Percentiles rank a stretch among this genome's conserved stretches.
phyloP scores from a whole-genome alignment of 1,139 yeast genomes.

The Magnusiomyces paraingens region DNA sequence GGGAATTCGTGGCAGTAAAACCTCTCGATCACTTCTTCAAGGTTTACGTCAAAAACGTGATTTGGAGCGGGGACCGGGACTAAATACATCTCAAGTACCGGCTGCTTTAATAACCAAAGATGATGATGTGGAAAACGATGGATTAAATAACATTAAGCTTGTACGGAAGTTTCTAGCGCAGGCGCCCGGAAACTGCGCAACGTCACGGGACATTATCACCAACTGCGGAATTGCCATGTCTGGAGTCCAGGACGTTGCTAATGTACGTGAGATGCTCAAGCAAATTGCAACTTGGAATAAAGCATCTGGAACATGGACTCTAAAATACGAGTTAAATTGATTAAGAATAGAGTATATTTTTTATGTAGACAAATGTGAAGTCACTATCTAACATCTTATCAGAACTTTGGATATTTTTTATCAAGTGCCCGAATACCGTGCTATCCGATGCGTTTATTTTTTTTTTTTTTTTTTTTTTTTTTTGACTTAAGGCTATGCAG shows the following conservation, averaged over 20 bases:
- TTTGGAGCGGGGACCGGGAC: conserved; percentile 20
- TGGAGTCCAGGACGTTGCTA: conserved; percentile 52
- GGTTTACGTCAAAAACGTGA: conserved; percentile 26
- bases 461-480: too few relatives aligned
- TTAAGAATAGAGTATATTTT: neutral
- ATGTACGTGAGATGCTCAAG: conserved; percentile 60
- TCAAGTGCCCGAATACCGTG: too few relatives aligned
- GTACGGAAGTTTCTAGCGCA: conserved; percentile 31
- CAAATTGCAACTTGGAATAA: conserved; percentile 67
- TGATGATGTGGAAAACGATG: too few relatives aligned
- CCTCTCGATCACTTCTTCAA: conserved; percentile 26
- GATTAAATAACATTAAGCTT: conserved; percentile 22
- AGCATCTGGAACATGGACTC: conserved; percentile 52
- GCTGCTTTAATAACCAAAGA: too few relatives aligned
- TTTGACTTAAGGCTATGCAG: too few relatives aligned
- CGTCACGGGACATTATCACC: conserved; percentile 51
- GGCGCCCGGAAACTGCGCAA: conserved; percentile 30
- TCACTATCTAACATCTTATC: too few relatives aligned
- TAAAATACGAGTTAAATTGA: conserved; percentile 49
- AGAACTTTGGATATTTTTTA: too few relatives aligned
- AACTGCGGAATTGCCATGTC: conserved; percentile 42
- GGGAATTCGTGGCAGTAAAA: conserved; percentile 10
- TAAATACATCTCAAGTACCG: too few relatives aligned
- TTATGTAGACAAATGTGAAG: neutral
- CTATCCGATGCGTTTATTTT: too few relatives aligned